Conservation (phyloP, 805 yeast species). For the Blastobotrys peoriensis region DNA sequence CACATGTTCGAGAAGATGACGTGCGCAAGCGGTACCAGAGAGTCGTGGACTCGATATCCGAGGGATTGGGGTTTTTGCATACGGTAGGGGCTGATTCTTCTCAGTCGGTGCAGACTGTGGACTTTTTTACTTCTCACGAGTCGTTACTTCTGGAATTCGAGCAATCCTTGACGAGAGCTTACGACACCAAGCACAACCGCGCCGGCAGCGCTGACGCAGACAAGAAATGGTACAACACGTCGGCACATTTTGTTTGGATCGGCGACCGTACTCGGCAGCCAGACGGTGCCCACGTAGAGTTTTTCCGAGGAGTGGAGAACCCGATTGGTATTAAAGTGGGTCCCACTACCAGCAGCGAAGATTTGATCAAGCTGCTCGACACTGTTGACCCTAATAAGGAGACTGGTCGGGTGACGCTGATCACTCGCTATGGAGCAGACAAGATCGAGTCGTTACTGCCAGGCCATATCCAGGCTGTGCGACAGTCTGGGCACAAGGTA, state of each 20-base stretch:
- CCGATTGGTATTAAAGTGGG: conserved; percentile 42
- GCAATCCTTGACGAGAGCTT: conserved; percentile 34
- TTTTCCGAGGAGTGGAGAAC: conserved; percentile 37
- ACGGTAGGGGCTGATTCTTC: conserved; percentile 34
- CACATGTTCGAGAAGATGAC: conserved; percentile 34
- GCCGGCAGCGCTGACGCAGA: neutral
- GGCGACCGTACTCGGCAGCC: conserved; percentile 41
- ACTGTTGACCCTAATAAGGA: conserved; percentile 35
- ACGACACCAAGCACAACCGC: conserved; percentile 13
- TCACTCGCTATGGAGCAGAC: conserved; percentile 37
- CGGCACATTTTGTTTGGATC: conserved; percentile 40
- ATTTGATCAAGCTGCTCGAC: conserved; percentile 33
- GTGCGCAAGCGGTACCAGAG: conserved; percentile 34
- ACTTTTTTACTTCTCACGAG: conserved; percentile 38
- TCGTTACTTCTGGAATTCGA: conserved; percentile 38
- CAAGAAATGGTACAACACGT: conserved; percentile 34
- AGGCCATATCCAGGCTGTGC: conserved; percentile 35
- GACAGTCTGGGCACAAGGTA: conserved; percentile 33
- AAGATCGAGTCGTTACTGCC: conserved; percentile 34
- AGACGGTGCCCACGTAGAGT: conserved; percentile 42
- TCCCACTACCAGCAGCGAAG: conserved; percentile 35
- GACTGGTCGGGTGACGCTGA: conserved; percentile 36
- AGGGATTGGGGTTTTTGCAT: conserved; percentile 34
- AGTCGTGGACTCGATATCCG: conserved; percentile 32
- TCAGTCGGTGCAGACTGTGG: conserved; percentile 28